Conservation (phyloP, 257 asterid genomes). For the Solanum etuberosum region DNA sequence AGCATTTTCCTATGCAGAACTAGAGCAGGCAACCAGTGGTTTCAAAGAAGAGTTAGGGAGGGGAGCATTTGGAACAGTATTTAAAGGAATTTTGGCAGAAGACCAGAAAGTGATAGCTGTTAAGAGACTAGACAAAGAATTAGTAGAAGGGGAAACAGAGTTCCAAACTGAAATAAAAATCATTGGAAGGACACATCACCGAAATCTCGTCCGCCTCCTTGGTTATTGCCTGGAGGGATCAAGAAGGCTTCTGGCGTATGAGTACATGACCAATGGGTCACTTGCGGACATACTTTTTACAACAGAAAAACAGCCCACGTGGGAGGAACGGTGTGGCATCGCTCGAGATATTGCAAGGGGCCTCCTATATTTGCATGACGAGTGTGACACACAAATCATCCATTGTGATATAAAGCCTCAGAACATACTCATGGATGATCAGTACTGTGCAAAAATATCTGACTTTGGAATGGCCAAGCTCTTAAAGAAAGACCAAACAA, state of each 20-base stretch:
- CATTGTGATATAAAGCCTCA: slow-evolving; percentile 62
- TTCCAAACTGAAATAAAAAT: slow-evolving; percentile 38
- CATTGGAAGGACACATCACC: slow-evolving; percentile 42
- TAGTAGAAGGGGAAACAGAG: slow-evolving; percentile 29
- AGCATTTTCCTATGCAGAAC: slow-evolving; percentile 19
- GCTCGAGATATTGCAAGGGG: slow-evolving; percentile 40
- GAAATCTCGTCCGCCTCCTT: slow-evolving; percentile 36
- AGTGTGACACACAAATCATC: slow-evolving; percentile 44
- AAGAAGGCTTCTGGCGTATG: slow-evolving; percentile 35
- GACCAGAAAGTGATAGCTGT: slow-evolving; percentile 24
- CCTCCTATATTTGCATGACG: slow-evolving; percentile 45
- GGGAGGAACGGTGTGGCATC: slow-evolving; percentile 25
- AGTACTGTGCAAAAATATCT: slow-evolving; percentile 28
- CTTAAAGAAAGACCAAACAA: slow-evolving; percentile 33
- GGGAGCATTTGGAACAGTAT: slow-evolving; percentile 41
- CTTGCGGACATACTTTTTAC: slow-evolving; percentile 25
- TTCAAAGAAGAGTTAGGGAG: slow-evolving; percentile 38
- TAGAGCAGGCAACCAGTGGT: slow-evolving; percentile 21
- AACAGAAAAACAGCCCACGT: slow-evolving; percentile 2
- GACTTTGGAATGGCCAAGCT: slow-evolving; percentile 57
- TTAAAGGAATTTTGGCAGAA: slow-evolving; percentile 18
- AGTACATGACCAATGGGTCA: slow-evolving; percentile 48
- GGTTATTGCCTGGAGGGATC: slow-evolving; percentile 43
- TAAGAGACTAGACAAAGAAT: slow-evolving; percentile 29
- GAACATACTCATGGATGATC: slow-evolving; percentile 42